These are phyloP conservation scores for Cystobasidiopsis lactophilus DNA, from an alignment of 768 basidiomycete genomes.

Conservation along the genomic window DNA sequence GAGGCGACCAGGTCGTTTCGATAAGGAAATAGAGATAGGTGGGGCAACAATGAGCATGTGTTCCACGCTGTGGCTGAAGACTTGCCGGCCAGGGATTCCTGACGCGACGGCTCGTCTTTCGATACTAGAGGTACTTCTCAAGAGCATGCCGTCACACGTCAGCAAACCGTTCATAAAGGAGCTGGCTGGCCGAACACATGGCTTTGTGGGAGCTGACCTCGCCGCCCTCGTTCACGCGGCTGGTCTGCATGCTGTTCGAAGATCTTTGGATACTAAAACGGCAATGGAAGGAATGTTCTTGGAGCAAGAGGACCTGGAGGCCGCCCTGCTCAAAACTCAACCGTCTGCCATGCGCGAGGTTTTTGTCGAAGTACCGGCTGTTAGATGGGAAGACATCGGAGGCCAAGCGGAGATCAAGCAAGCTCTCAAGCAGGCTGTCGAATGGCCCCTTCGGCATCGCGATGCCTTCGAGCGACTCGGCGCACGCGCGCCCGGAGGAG, in stretches of 20 bases:
- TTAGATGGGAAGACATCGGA: constrained; percentile 71
- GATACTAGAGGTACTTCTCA: constrained; percentile 65
- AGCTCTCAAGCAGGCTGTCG: constrained; percentile 70
- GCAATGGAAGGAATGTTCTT: constrained; percentile 20
- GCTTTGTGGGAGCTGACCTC: constrained; percentile 92
- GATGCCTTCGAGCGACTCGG: constrained; percentile 72
- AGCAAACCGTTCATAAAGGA: constrained; percentile 37
- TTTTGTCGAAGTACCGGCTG: constrained; percentile 61
- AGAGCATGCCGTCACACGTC: constrained; percentile 56
- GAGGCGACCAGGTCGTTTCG: constrained; percentile 70
- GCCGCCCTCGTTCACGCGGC: constrained; percentile 80
- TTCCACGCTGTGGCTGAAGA: neutral
- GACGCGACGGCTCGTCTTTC: constrained; percentile 61
- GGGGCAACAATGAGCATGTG: constrained; percentile 12
- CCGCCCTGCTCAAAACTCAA: constrained; percentile 53
- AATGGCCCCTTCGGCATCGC: constrained; percentile 80
- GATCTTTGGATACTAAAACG: constrained; percentile 17
- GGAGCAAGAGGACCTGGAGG: constrained; percentile 39
- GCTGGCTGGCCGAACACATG: constrained; percentile 57
- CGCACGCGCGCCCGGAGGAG: constrained; percentile 65
- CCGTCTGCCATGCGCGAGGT: constrained; percentile 89
- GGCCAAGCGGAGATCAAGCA: constrained; percentile 63
- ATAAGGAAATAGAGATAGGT: constrained; percentile 91
- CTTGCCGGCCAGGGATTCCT: constrained; percentile 45
- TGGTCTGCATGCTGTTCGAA: constrained; percentile 74